These are phyloP conservation scores for Apiotrichum siamense DNA, from an alignment of 1,284 basidiomycete genomes.

Conservation along the genomic window DNA sequence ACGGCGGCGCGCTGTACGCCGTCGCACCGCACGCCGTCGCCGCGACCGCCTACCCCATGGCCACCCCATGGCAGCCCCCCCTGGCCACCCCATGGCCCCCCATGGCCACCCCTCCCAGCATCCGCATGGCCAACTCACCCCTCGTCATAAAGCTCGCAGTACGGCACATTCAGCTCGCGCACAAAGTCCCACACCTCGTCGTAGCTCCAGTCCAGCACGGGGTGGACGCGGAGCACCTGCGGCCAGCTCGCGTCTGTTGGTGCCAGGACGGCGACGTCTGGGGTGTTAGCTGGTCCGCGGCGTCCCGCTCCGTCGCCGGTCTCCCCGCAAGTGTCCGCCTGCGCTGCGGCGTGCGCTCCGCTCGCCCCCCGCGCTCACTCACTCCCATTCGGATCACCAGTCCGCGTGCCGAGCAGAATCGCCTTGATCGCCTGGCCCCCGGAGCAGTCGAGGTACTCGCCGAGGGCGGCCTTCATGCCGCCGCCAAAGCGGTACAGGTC, in stretches of 20 bases:
- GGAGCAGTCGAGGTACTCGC: constrained; percentile 59
- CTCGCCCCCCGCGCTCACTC: constrained; percentile 45
- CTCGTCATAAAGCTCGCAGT: constrained; percentile 83
- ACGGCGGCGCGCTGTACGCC: too few relatives aligned
- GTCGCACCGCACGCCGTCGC: too few relatives aligned
- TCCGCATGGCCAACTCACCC: too few relatives aligned
- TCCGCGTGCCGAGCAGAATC: constrained; percentile 81
- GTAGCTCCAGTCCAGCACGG: constrained; percentile 94
- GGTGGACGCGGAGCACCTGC: constrained; percentile 81
- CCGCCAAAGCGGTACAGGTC: constrained; percentile 70
- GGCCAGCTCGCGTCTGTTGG: constrained; percentile 88
- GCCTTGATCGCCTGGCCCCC: constrained; percentile 55
- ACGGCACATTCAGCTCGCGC: constrained; percentile 66
- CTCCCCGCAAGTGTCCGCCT: too few relatives aligned
- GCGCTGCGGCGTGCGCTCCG: too few relatives aligned
- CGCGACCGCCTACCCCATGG: too few relatives aligned
- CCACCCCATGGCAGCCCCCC: too few relatives aligned
- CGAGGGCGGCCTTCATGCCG: constrained; percentile 75
- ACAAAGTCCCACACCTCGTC: constrained; percentile 84
- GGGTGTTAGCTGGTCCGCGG: too few relatives aligned
- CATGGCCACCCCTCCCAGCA: too few relatives aligned
- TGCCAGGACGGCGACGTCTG: constrained; percentile 61
- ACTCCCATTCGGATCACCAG: constrained; percentile 90
- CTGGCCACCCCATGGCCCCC: too few relatives aligned
- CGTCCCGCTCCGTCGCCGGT: background rate